phyloP scores from a whole-genome alignment of 306 rosid species.

The Luffa aegyptiaca region DNA sequence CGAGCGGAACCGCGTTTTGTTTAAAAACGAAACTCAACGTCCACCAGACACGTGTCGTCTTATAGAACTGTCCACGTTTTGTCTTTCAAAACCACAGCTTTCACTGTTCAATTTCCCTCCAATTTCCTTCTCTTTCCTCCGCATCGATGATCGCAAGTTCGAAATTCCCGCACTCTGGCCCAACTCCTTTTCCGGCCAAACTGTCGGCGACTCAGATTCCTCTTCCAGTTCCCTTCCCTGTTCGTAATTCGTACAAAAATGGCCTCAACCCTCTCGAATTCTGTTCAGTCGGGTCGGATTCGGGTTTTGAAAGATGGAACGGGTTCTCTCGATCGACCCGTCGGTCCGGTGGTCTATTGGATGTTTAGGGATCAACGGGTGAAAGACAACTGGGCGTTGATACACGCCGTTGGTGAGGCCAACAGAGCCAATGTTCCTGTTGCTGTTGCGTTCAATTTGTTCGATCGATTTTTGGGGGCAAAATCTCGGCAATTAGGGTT shows the following conservation, averaged over 20 bases:
- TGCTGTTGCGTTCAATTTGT: conserved; percentile 79
- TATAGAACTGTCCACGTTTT: conserved; percentile 22
- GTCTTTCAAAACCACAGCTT: conserved; percentile 36
- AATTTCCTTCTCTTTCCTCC: background rate
- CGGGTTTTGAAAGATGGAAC: conserved; percentile 44
- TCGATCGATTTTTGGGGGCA: conserved; percentile 69
- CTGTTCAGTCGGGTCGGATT: conserved; percentile 39
- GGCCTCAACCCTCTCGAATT: conserved; percentile 23
- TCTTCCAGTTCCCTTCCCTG: background rate
- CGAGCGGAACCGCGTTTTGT: too few species aligned
- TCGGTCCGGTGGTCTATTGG: conserved; percentile 90
- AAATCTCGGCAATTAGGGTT: conserved; percentile 87
- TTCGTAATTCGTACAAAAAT: conserved; percentile 10
- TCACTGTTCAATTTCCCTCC: conserved; percentile 46
- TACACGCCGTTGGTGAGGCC: conserved; percentile 74
- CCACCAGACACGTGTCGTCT: conserved; percentile 13
- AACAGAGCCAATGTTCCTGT: conserved; percentile 56
- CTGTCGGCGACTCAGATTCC: background rate
- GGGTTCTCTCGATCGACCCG: conserved; percentile 3
- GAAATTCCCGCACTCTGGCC: conserved; percentile 1
- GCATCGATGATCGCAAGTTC: background rate
- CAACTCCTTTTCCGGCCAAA: conserved; percentile 15
- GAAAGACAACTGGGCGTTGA: conserved; percentile 82
- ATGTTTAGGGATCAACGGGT: conserved; percentile 93
- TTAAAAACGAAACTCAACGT: background rate